These are phyloP conservation scores for Fusarium pininemorale DNA, from an alignment of 2,329 filamentous ascomycete species.

Conservation along the genomic window DNA sequence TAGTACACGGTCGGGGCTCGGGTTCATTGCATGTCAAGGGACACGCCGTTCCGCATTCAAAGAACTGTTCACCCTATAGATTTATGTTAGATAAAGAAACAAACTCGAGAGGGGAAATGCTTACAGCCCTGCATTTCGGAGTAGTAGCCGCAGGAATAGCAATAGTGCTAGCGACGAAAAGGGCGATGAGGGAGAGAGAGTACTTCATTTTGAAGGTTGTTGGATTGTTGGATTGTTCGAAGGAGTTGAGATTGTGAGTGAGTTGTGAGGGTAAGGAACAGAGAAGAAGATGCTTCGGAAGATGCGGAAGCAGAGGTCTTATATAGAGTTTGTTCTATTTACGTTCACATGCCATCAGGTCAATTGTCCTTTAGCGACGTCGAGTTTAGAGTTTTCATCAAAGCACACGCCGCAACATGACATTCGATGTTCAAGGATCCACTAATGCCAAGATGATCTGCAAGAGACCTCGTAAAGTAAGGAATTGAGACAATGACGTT, in stretches of 20 bases:
- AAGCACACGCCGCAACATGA: background rate
- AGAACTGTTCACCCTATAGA: background rate
- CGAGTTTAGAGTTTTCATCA: background rate
- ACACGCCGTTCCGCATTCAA: background rate
- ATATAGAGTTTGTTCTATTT: background rate
- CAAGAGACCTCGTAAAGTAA: background rate
- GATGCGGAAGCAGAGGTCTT: background rate
- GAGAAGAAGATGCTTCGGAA: background rate
- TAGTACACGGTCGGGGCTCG: background rate
- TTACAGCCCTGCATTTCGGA: background rate
- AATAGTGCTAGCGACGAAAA: background rate
- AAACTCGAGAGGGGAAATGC: rapidly evolving
- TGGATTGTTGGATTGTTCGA: too few species aligned
- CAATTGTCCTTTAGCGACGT: background rate
- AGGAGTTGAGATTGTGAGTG: background rate
- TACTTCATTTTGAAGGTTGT: background rate
- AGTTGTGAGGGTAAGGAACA: background rate
- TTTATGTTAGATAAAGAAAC: rapidly evolving
- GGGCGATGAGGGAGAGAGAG: background rate
- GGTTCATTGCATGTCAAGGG: background rate
- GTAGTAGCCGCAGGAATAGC: background rate
- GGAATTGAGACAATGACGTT: background rate
- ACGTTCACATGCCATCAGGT: background rate
- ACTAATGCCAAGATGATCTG: background rate
- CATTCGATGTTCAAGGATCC: background rate